These are phyloP conservation scores for Botryobasidium botryosum DNA, from an alignment of 768 basidiomycete species.

Conservation along the genomic window DNA sequence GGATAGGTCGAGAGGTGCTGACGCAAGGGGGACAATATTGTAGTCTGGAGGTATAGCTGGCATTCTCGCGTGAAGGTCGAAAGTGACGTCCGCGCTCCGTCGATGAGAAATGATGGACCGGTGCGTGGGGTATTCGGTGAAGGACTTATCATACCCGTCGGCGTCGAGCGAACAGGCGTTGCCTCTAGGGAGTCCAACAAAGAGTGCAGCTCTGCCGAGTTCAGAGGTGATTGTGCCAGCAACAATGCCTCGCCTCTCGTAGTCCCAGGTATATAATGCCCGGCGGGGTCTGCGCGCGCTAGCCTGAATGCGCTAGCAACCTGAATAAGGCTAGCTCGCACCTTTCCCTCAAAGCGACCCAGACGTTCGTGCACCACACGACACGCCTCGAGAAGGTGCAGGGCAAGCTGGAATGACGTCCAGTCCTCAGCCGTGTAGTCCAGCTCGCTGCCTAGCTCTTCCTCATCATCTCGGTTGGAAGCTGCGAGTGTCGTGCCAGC, in stretches of 20 bases:
- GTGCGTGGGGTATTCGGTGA: too few species aligned
- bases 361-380: slow-evolving; percentile 56
- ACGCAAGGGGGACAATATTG: slow-evolving; percentile 69
- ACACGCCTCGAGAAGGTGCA: slow-evolving; percentile 73
- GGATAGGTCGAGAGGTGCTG: slow-evolving; percentile 59
- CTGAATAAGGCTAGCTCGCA: slow-evolving; percentile 41
- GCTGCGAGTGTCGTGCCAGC: slow-evolving; percentile 14
- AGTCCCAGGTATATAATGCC: slow-evolving; percentile 37
- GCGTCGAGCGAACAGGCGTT: neutral
- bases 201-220: slow-evolving; percentile 55
- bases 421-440: slow-evolving; percentile 87
- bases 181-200: slow-evolving; percentile 30
- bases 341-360: slow-evolving; percentile 45
- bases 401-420: slow-evolving; percentile 62
- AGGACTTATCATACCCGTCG: slow-evolving; percentile 1
- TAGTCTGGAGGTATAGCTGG: slow-evolving; percentile 62
- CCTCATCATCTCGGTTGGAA: slow-evolving; percentile 35
- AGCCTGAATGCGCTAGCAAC: slow-evolving; percentile 42
- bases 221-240: slow-evolving; percentile 72
- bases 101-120: slow-evolving; percentile 25
- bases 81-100: slow-evolving; percentile 36
- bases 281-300: slow-evolving; percentile 35
- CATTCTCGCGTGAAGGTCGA: slow-evolving; percentile 50
- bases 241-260: slow-evolving; percentile 48
- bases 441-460: slow-evolving; percentile 33